These are phyloP conservation scores for Colletotrichum lini DNA, from an alignment of 2,329 filamentous ascomycete species.

Conservation along the genomic window DNA sequence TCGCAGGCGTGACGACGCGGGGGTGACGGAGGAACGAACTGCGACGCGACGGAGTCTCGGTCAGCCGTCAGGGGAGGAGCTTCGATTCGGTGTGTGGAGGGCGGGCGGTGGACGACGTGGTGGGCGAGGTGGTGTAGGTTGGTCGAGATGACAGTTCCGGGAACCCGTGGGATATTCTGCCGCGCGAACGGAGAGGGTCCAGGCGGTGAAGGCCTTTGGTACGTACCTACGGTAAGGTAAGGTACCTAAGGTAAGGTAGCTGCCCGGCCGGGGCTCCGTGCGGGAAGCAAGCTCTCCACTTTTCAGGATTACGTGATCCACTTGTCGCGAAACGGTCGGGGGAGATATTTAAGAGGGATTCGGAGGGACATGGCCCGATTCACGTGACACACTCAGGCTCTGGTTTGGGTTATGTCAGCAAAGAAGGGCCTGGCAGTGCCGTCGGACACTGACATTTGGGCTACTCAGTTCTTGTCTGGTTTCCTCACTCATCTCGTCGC, in stretches of 20 bases:
- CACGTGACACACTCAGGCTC: too few relatives aligned
- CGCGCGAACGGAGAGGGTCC: conserved; percentile 21
- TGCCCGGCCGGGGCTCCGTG: conserved; percentile 3
- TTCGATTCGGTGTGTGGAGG: background rate
- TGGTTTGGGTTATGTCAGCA: conserved; percentile 5
- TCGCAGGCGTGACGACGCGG: conserved; percentile 15
- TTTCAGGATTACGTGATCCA: conserved; percentile 16
- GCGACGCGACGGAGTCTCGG: conserved; percentile 28
- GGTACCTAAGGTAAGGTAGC: too few relatives aligned
- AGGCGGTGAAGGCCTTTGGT: conserved; percentile 24
- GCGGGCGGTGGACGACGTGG: too few relatives aligned
- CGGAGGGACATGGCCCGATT: too few relatives aligned
- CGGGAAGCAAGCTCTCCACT: too few relatives aligned
- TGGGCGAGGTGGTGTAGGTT: conserved; percentile 1
- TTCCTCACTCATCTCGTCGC: background rate
- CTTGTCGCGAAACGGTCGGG: background rate
- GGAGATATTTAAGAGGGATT: background rate
- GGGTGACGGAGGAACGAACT: background rate
- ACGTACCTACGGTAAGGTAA: too few relatives aligned
- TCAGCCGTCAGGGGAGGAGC: conserved; percentile 28
- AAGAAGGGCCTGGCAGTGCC: background rate
- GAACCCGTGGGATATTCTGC: conserved; percentile 42
- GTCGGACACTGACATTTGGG: background rate
- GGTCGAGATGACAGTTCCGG: conserved; percentile 36
- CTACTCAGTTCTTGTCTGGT: background rate